phyloP scores from a whole-genome alignment of 73 alveolate species.

The Diophrys appendiculata region DNA sequence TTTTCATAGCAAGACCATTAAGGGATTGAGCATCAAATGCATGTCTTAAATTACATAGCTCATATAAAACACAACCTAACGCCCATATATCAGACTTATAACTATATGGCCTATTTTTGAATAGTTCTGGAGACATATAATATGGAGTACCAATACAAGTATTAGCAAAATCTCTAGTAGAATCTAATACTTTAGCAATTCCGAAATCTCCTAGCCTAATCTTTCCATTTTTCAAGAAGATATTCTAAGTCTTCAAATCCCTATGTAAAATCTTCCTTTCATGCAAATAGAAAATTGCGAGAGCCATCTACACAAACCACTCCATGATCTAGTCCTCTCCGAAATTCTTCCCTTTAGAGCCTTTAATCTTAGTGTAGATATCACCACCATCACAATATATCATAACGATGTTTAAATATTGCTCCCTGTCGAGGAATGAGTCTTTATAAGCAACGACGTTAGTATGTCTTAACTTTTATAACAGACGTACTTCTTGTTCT shows the following conservation, averaged over 20 bases:
- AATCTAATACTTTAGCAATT: slow-evolving; percentile 96
- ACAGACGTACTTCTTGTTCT: slow-evolving; percentile 94
- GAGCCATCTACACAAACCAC: slow-evolving; percentile 93
- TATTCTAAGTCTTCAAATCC: slow-evolving; percentile 96
- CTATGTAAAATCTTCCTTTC: slow-evolving; percentile 97
- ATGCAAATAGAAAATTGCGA: slow-evolving; percentile 96
- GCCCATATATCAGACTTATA: slow-evolving; percentile 99
- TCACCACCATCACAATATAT: slow-evolving; percentile 99
- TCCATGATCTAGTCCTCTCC: slow-evolving; percentile 88
- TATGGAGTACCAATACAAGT: slow-evolving; percentile 97
- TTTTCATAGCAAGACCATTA: slow-evolving; percentile 97
- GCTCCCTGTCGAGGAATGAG: slow-evolving; percentile 92
- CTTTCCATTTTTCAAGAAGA: slow-evolving; percentile 94
- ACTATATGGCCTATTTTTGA: slow-evolving; percentile 94
- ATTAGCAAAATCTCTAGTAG: slow-evolving; percentile 96
- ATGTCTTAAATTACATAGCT: slow-evolving; percentile 95
- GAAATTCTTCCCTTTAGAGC: slow-evolving; percentile 90
- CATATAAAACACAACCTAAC: slow-evolving; percentile 98
- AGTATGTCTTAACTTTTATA: slow-evolving; percentile 93
- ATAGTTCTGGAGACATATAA: slow-evolving; percentile 99
- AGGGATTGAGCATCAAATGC: slow-evolving; percentile 98
- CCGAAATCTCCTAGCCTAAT: slow-evolving; percentile 98
- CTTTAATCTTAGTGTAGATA: slow-evolving; percentile 90
- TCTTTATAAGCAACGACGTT: slow-evolving; percentile 98
- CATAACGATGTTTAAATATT: slow-evolving; percentile 95